Evolutionary conservation across 495 filamentous ascomycete genomes (phyloP).

Genomic region (Entonaema liquescens): DNA sequence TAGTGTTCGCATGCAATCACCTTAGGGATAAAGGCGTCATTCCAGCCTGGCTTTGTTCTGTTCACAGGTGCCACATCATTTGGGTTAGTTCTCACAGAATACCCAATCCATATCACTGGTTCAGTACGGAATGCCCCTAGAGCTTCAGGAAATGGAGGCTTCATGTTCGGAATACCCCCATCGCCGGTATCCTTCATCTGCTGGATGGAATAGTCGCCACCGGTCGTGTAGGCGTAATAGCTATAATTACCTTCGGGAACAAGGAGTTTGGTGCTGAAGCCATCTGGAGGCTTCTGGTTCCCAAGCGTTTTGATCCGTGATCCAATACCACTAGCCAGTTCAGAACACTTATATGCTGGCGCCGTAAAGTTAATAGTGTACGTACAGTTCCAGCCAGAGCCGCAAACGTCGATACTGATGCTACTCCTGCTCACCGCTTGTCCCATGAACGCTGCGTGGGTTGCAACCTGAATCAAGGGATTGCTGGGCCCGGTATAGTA

Average conservation of each 20-base stretch:
- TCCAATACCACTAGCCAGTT: conserved; percentile 48
- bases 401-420: conserved; percentile 45
- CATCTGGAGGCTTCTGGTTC: conserved; percentile 25
- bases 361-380: conserved; percentile 42
- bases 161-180: neutral
- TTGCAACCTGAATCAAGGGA: conserved; percentile 39
- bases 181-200: neutral
- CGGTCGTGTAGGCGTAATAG: conserved; percentile 48
- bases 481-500: conserved; percentile 48
- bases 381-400: conserved; percentile 51
- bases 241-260: conserved; percentile 46
- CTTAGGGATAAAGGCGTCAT: conserved; percentile 47
- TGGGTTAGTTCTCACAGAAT: conserved; percentile 38
- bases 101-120: conserved; percentile 51
- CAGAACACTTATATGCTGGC: conserved; percentile 50
- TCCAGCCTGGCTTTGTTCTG: conserved; percentile 39
- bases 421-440: conserved; percentile 40
- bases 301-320: conserved; percentile 42
- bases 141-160: conserved; percentile 46
- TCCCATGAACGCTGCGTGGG: conserved; percentile 46
- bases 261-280: conserved; percentile 46
- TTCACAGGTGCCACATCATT: conserved; percentile 31
- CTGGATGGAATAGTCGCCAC: conserved; percentile 47
- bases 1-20: conserved; percentile 53
- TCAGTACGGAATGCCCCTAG: conserved; percentile 52